Evolutionary conservation across 768 basidiomycete genomes (phyloP), one percentile per base, ranked within the genome.

Genomic region (Suillus americanus): DNA sequence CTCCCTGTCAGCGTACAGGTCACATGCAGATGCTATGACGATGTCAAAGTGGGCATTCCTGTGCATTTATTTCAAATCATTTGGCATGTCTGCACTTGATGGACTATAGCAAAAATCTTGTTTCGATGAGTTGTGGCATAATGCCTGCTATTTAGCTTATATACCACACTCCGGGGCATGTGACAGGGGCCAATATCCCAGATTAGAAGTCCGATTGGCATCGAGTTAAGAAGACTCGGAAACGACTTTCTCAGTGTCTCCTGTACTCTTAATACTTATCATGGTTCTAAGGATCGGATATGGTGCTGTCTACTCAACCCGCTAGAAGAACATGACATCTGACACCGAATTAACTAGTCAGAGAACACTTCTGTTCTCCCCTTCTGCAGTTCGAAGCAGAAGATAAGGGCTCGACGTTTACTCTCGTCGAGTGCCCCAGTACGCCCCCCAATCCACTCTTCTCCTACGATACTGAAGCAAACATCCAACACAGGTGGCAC

Each of bases 341-440:
- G 23, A 56, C 50, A 37, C 35, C 20, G 13, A 14, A 10, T 25
- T 12, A 40, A 40, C 38, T 68, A 91, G 91, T 94, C 57, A 82
- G 90, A 38, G 92, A 94, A 72, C 95, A 97, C 75, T 98, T 98
- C 78, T 92, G 91, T 18, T 91, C 92, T 1, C 97, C 97, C 0
- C 81, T 99, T 18, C 85, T 99, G 3, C 95, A 97, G 73, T 93
- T 89, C 71, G 87, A 89, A 2, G 86, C 85, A 28, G 79, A 75
- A 10, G 92, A 97, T 70, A 79, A 82, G 25, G 86, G 85, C 6
- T 79, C 85, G 74, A 90, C 92, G 0, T 94, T 98, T 74, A 86
- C 84, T 5, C 82, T 98, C 8, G 86, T 96, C 18, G 93, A 94
- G 79, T 97, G 95, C 75, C 95, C 95, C 10, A 91, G 92, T 93